These are phyloP conservation scores for Mycocentrospora acerina DNA, from an alignment of 2,329 filamentous ascomycete species.

Conservation along the genomic window DNA sequence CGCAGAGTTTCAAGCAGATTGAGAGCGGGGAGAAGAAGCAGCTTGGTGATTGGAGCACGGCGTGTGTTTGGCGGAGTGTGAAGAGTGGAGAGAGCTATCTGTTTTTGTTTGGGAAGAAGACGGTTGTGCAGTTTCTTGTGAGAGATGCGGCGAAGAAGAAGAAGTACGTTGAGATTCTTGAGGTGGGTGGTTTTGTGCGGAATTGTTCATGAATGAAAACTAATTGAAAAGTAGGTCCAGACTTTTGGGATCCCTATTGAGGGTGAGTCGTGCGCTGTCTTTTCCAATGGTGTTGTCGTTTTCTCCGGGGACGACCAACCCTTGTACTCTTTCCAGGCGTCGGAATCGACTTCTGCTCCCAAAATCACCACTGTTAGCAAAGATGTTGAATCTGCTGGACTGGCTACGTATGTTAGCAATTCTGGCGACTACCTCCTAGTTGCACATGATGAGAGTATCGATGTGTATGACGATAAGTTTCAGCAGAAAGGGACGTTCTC, in stretches of 20 bases:
- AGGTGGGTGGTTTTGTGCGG: slow-evolving; percentile 12
- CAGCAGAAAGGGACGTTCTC: slow-evolving; percentile 15
- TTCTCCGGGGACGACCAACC: slow-evolving; percentile 30
- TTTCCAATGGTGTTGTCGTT: slow-evolving; percentile 21
- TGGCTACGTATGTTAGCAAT: slow-evolving; percentile 21
- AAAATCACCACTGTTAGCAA: slow-evolving; percentile 16
- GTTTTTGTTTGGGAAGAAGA: slow-evolving; percentile 35
- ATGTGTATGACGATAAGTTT: slow-evolving; percentile 24
- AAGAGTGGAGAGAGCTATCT: slow-evolving; percentile 29
- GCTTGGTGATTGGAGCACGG: slow-evolving; percentile 33
- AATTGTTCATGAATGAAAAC: background rate
- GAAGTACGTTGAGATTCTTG: slow-evolving; percentile 24
- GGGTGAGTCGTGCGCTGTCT: slow-evolving; percentile 25
- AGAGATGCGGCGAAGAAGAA: slow-evolving; percentile 6
- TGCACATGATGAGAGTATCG: slow-evolving; percentile 25
- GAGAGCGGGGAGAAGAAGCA: slow-evolving; percentile 23
- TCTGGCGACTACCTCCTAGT: slow-evolving; percentile 25
- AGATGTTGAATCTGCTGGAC: slow-evolving; percentile 21
- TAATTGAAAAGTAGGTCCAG: slow-evolving; percentile 23
- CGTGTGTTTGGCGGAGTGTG: slow-evolving; percentile 29
- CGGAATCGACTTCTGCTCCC: slow-evolving; percentile 20
- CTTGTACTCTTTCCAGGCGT: slow-evolving; percentile 34
- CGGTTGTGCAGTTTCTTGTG: slow-evolving; percentile 30
- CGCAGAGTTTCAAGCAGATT: slow-evolving; percentile 14
- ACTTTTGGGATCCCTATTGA: slow-evolving; percentile 31